Conservation (phyloP, 73 alveolate species). For the Paramecium caudatum region DNA sequence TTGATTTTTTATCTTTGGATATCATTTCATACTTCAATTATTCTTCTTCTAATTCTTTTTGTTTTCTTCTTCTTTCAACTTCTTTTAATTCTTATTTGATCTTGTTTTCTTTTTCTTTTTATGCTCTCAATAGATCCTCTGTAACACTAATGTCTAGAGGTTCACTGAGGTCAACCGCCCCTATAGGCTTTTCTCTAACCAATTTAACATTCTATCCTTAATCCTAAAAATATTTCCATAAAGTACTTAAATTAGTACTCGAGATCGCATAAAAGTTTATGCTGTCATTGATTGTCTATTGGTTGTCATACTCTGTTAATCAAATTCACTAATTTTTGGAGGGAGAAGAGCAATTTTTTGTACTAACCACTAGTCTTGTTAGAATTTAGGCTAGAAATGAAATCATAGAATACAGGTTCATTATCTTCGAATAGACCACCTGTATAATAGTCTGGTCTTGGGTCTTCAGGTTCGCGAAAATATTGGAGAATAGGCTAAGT, state of each 20-base stretch:
- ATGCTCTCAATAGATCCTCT: constrained; percentile 37
- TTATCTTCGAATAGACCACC: constrained; percentile 64
- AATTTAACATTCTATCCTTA: background rate
- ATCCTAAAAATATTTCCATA: constrained; percentile 5
- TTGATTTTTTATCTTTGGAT: constrained; percentile 62
- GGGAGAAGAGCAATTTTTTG: background rate
- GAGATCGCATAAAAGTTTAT: constrained; percentile 52
- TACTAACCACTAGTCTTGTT: constrained; percentile 30
- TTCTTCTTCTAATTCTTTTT: constrained; percentile 54
- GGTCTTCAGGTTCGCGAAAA: constrained; percentile 26
- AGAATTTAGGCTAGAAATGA: background rate
- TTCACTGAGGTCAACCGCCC: constrained; percentile 23
- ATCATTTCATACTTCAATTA: constrained; percentile 47
- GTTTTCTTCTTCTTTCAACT: constrained; percentile 37
- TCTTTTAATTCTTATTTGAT: constrained; percentile 31
- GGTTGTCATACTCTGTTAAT: background rate
- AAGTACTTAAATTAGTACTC: constrained; percentile 21
- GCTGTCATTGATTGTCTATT: constrained; percentile 19
- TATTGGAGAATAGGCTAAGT: background rate
- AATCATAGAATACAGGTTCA: constrained; percentile 60
- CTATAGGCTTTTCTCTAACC: background rate
- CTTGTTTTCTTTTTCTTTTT: constrained; percentile 33
- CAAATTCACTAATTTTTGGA: background rate
- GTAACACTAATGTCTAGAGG: constrained; percentile 51
- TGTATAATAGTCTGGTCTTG: background rate